Conservation (phyloP, 2,329 filamentous ascomycete species). For the Colletotrichum abscissum region DNA sequence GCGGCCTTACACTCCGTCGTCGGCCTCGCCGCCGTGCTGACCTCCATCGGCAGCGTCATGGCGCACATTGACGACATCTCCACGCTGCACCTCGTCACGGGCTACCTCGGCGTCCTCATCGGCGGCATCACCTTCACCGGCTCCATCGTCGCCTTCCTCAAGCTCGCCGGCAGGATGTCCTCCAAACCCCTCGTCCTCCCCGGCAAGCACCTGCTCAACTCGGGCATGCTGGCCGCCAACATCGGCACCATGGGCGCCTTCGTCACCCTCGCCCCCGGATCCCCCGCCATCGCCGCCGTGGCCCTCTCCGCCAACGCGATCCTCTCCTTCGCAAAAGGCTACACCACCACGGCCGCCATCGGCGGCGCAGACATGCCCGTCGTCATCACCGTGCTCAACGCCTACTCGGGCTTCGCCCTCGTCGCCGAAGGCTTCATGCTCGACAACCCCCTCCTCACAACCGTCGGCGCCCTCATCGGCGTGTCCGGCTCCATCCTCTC, state of each 20-base stretch:
- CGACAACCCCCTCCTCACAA: slow-evolving; percentile 85
- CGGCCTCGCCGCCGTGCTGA: slow-evolving; percentile 87
- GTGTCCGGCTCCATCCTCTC: slow-evolving; percentile 90
- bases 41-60: slow-evolving; percentile 89
- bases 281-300: slow-evolving; percentile 81
- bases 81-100: slow-evolving; percentile 85
- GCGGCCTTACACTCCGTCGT: slow-evolving; percentile 92
- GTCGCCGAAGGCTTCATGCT: slow-evolving; percentile 95
- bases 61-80: slow-evolving; percentile 64
- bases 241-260: slow-evolving; percentile 87
- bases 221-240: slow-evolving; percentile 79
- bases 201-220: slow-evolving; percentile 81
- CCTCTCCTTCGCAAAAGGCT: slow-evolving; percentile 87
- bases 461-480: slow-evolving; percentile 87
- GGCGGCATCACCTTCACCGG: slow-evolving; percentile 92
- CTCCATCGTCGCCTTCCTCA: slow-evolving; percentile 89
- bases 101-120: slow-evolving; percentile 87
- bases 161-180: slow-evolving; percentile 85
- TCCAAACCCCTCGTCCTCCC: slow-evolving; percentile 79
- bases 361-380: slow-evolving; percentile 96
- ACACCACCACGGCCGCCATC: slow-evolving; percentile 87
- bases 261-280: slow-evolving; percentile 82
- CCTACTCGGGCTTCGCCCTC: slow-evolving; percentile 89
- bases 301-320: slow-evolving; percentile 81
- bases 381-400: slow-evolving; percentile 90